phyloP scores from a whole-genome alignment of 345 rosid species.

The Stellera chamaejasme region DNA sequence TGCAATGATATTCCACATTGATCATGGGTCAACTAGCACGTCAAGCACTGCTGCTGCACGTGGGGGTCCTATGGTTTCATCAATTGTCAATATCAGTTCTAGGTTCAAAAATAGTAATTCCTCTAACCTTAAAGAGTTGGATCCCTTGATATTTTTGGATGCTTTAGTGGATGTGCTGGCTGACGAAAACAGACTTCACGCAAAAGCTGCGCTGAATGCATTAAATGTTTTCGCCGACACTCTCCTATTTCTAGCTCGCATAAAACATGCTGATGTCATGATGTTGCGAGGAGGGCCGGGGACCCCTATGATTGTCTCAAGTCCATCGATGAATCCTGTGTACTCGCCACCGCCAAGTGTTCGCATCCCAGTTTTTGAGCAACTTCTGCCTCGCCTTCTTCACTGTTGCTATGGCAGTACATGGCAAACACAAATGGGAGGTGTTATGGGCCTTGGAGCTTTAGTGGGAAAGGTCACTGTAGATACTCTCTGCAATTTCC shows the following conservation, averaged over 20 bases:
- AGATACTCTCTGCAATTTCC: constrained; percentile 82
- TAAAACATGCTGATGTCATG: constrained; percentile 73
- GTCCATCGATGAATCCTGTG: constrained; percentile 99
- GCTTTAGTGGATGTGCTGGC: constrained; percentile 93
- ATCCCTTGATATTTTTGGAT: constrained; percentile 83
- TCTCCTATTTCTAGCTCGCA: constrained; percentile 85
- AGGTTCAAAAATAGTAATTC: constrained; percentile 51
- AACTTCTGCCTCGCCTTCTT: constrained; percentile 91
- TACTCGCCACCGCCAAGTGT: constrained; percentile 94
- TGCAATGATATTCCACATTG: constrained; percentile 81
- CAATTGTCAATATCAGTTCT: constrained; percentile 38
- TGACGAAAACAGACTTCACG: constrained; percentile 83
- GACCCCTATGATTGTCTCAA: constrained; percentile 94
- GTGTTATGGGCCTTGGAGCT: constrained; percentile 97
- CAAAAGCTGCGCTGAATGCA: constrained; percentile 86
- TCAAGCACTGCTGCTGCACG: constrained; percentile 35
- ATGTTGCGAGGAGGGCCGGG: constrained; percentile 92
- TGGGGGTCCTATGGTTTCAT: constrained; percentile 46
- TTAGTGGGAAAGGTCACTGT: constrained; percentile 97
- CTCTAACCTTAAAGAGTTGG: constrained; percentile 78
- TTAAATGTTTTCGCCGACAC: constrained; percentile 83
- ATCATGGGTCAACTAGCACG: constrained; percentile 46
- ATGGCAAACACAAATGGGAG: constrained; percentile 99
- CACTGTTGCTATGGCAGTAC: constrained; percentile 97
- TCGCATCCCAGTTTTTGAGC: constrained; percentile 90